Percentiles rank a stretch among this genome's conserved stretches.
phyloP scores from a whole-genome alignment of 768 basidiomycete genomes.

The Boletus coccyginus region DNA sequence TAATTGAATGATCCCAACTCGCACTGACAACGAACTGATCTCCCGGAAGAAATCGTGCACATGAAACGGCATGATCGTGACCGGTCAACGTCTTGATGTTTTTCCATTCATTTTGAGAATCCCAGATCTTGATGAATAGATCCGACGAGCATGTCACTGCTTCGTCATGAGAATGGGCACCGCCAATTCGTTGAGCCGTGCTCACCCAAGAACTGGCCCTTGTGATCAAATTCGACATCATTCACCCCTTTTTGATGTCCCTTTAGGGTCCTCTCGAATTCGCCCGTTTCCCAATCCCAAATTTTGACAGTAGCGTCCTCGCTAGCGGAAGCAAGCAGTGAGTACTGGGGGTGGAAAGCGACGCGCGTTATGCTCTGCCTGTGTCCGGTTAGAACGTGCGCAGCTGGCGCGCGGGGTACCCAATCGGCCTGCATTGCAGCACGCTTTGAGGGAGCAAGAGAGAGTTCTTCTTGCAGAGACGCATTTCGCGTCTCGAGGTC shows the following conservation, averaged over 20 bases:
- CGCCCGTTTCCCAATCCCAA: slow-evolving; percentile 97
- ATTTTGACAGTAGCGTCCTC: slow-evolving; percentile 90
- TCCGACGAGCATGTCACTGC: slow-evolving; percentile 71
- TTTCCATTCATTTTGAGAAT: slow-evolving; percentile 86
- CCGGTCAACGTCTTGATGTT: slow-evolving; percentile 84
- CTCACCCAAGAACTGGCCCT: slow-evolving; percentile 78
- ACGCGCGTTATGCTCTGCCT: slow-evolving; percentile 73
- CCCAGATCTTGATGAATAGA: slow-evolving; percentile 91
- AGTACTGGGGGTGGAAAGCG: slow-evolving; percentile 86
- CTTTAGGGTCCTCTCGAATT: slow-evolving; percentile 88
- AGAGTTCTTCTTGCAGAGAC: slow-evolving; percentile 70
- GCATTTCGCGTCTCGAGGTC: slow-evolving; percentile 86
- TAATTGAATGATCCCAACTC: slow-evolving; percentile 83
- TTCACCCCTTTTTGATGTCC: slow-evolving; percentile 88
- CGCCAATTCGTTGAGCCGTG: not conserved
- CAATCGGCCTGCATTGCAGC: slow-evolving; percentile 75
- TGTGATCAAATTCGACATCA: slow-evolving; percentile 86
- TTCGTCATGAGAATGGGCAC: slow-evolving; percentile 1
- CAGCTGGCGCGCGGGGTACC: slow-evolving; percentile 84
- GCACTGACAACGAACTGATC: slow-evolving; percentile 84
- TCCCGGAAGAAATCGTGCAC: slow-evolving; percentile 79
- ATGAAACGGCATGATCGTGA: slow-evolving; percentile 89
- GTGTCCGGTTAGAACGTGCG: slow-evolving; percentile 75
- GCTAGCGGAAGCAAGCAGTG: slow-evolving; percentile 77
- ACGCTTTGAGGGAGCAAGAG: slow-evolving; percentile 46